Evolutionary conservation across 345 rosid genomes (phyloP).

Genomic region (Corymbia maculata): DNA sequence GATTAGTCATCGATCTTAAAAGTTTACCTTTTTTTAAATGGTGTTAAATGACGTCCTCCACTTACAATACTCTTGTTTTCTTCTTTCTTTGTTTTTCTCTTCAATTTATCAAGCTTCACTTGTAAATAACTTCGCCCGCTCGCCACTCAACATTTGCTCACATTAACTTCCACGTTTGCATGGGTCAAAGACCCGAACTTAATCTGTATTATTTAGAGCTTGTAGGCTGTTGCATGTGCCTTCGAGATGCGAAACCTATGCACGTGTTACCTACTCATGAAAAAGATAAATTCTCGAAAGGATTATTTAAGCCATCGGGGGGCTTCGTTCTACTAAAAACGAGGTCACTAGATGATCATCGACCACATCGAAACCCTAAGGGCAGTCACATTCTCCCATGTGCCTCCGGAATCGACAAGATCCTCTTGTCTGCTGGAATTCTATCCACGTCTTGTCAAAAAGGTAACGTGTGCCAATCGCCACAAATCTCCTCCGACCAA

Average conservation of each 20-base stretch:
- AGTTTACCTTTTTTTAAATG: too few species aligned
- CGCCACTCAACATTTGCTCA: too few species aligned
- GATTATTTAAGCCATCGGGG: neutral
- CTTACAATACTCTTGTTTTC: too few species aligned
- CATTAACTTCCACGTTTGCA: too few species aligned
- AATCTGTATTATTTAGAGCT: neutral
- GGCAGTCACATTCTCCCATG: neutral
- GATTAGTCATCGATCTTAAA: too few species aligned
- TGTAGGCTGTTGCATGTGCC: neutral
- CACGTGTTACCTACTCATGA: accelerated
- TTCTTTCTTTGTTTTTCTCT: too few species aligned
- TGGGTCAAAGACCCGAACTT: neutral
- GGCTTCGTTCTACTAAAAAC: neutral
- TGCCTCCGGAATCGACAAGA: neutral
- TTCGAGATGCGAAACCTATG: neutral
- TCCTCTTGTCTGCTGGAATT: neutral
- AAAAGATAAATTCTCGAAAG: neutral
- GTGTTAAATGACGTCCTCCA: too few species aligned
- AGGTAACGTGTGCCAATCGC: neutral
- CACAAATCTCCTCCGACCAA: neutral
- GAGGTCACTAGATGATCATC: neutral
- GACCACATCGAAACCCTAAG: neutral
- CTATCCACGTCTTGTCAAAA: neutral
- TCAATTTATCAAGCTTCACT: too few species aligned
- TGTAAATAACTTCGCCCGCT: too few species aligned